Evolutionary conservation across 2,329 filamentous ascomycete species (phyloP).

Genomic region (Bipolaris bicolor): DNA sequence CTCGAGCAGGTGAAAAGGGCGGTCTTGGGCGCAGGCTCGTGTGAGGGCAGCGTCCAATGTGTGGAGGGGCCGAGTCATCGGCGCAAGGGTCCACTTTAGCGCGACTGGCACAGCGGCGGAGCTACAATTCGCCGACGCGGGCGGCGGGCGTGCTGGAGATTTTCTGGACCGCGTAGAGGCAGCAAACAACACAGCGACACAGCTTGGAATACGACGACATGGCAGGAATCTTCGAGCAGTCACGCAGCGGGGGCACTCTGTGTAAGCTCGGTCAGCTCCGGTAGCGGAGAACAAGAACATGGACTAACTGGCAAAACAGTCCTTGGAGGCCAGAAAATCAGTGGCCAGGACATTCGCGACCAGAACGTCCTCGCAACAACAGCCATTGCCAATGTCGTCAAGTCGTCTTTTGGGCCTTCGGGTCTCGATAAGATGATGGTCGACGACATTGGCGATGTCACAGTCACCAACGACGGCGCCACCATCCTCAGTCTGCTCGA

Average conservation of each 20-base stretch:
- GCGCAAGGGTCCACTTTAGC: slow-evolving; percentile 28
- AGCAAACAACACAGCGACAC: slow-evolving; percentile 37
- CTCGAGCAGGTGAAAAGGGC: slow-evolving; percentile 9
- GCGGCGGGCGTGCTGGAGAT: slow-evolving; percentile 27
- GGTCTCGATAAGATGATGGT: slow-evolving; percentile 99
- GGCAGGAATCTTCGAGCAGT: slow-evolving; percentile 95
- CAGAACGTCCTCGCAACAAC: slow-evolving; percentile 97
- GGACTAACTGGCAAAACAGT: slow-evolving; percentile 57
- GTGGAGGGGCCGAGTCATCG: slow-evolving; percentile 40
- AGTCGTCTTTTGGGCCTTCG: slow-evolving; percentile 96
- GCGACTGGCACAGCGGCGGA: slow-evolving; percentile 22
- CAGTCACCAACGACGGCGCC: slow-evolving; percentile 97
- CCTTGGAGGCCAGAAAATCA: slow-evolving; percentile 96
- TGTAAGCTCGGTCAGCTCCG: slow-evolving; percentile 60
- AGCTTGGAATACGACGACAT: slow-evolving; percentile 59
- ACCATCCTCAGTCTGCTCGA: slow-evolving; percentile 95
- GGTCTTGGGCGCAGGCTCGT: slow-evolving; percentile 31
- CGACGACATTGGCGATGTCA: slow-evolving; percentile 98
- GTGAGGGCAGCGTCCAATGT: slow-evolving; percentile 32
- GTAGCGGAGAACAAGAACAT: not conserved
- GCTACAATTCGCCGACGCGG: slow-evolving; percentile 32
- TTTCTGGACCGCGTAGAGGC: slow-evolving; percentile 40
- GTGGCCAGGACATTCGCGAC: slow-evolving; percentile 92
- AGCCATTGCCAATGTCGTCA: slow-evolving; percentile 97
- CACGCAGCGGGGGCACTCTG: slow-evolving; percentile 87